phyloP scores from a whole-genome alignment of 768 basidiomycete species.

The Pholiota molesta region DNA sequence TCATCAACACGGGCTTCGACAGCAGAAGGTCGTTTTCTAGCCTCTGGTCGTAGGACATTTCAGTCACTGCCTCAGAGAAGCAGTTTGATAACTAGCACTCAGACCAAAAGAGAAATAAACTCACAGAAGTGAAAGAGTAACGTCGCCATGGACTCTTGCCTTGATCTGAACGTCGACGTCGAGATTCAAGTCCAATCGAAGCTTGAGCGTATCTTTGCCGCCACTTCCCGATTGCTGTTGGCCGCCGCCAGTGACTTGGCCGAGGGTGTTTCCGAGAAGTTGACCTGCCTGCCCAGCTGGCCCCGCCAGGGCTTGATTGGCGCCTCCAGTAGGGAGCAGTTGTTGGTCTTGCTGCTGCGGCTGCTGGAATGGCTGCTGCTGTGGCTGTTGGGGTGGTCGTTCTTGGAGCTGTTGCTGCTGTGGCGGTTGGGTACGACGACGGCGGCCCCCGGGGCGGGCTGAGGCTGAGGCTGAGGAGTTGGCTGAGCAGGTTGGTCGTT shows the following conservation, averaged over 20 bases:
- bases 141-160: slow-evolving; percentile 35
- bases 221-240: slow-evolving; percentile 16
- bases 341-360: slow-evolving; percentile 12
- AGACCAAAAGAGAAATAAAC: slow-evolving; percentile 10
- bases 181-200: slow-evolving; percentile 36
- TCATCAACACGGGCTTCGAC: slow-evolving; percentile 1
- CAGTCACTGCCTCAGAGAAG: slow-evolving; percentile 16
- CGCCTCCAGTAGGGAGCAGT: slow-evolving; percentile 7
- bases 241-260: slow-evolving; percentile 21
- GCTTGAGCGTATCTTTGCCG: slow-evolving; percentile 26
- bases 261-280: slow-evolving; percentile 19
- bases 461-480: slow-evolving; percentile 9
- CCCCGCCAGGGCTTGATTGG: slow-evolving; percentile 9
- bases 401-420: slow-evolving; percentile 11
- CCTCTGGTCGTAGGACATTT: slow-evolving; percentile 8
- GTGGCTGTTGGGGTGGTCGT: background rate
- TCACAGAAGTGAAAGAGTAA: slow-evolving; percentile 35
- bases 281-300: slow-evolving; percentile 19
- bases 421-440: slow-evolving; percentile 6
- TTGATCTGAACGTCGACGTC: slow-evolving; percentile 37
- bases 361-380: slow-evolving; percentile 5
- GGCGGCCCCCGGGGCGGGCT: background rate
- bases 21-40: slow-evolving; percentile 7
- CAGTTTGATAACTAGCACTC: slow-evolving; percentile 10
- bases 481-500: slow-evolving; percentile 5